A percentile compares a stretch with the other conserved stretches of the same genome.
Conservation (phyloP, 225 moss, liverwort and hornwort genomes). For the Ulota crispa region DNA sequence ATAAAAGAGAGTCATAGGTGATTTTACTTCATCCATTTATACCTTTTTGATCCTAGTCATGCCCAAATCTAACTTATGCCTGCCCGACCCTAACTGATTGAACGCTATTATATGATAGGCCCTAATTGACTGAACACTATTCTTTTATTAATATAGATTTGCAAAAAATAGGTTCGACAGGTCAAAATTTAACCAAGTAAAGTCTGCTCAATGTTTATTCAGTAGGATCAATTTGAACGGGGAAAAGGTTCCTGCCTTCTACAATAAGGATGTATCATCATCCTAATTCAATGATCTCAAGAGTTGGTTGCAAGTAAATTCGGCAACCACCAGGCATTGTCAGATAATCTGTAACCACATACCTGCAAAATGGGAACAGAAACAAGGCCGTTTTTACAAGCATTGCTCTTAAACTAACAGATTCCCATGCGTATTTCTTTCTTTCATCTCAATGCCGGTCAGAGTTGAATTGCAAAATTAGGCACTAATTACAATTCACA, state of each 20-base stretch:
- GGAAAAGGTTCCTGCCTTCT: neutral
- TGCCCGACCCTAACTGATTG: no score
- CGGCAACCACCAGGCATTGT: neutral
- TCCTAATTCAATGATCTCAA: neutral
- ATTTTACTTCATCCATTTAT: no score
- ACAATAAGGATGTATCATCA: neutral
- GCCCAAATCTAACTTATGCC: no score
- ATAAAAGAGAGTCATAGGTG: no score
- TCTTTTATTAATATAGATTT: no score
- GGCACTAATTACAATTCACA: constrained; percentile 13
- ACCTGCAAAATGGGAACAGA: neutral
- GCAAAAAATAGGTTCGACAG: no score
- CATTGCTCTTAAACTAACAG: neutral
- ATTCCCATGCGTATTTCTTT: neutral
- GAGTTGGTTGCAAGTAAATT: neutral
- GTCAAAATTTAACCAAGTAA: neutral
- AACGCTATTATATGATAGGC: no score
- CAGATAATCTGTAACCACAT: neutral
- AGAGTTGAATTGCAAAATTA: neutral
- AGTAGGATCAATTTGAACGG: neutral
- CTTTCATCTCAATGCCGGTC: constrained; percentile 2
- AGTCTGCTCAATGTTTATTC: neutral
- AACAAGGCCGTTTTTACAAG: neutral
- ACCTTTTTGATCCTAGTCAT: no score
- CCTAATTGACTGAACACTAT: no score